A percentile compares a stretch with the other conserved stretches of the same genome.
Evolutionary conservation across 2,329 filamentous ascomycete species (phyloP).

Genomic region (Colletotrichum karsti): DNA sequence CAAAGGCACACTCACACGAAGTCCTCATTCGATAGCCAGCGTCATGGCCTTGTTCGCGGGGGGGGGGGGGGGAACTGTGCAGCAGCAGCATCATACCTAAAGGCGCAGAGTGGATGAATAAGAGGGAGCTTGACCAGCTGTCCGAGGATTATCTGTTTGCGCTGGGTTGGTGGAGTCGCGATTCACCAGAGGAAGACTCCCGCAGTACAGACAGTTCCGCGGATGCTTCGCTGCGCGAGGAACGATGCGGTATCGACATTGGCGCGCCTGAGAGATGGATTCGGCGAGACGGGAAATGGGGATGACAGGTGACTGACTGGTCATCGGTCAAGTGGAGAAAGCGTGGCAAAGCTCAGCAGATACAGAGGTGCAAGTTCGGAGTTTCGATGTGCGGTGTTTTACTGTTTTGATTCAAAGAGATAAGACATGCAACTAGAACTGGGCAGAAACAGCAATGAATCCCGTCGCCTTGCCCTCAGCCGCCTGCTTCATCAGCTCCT

Average conservation of each 20-base stretch:
- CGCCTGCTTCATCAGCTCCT: slow-evolving; percentile 24
- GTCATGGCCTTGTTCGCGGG: not conserved
- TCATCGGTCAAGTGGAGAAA: no score
- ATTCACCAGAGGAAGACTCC: not conserved
- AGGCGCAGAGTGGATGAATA: not conserved
- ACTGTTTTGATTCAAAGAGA: no score
- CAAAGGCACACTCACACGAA: not conserved
- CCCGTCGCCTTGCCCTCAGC: slow-evolving; percentile 24
- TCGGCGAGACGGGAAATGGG: no score
- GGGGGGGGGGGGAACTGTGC: not conserved
- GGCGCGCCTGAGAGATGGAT: no score
- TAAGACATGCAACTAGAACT: slow-evolving; percentile 16
- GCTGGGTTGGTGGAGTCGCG: not conserved
- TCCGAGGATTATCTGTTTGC: not conserved
- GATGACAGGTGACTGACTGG: no score
- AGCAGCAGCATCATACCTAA: not conserved
- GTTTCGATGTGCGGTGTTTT: no score
- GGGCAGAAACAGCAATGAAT: slow-evolving; percentile 11
- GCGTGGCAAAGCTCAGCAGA: no score
- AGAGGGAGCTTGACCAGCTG: not conserved
- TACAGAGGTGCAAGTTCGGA: no score
- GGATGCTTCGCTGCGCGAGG: no score
- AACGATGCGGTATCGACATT: no score
- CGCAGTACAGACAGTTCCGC: no score
- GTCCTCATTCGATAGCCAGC: not conserved